Evolutionary conservation across 345 rosid genomes (phyloP), one percentile per base, ranked within the genome.

Genomic region (Acer campestre): DNA sequence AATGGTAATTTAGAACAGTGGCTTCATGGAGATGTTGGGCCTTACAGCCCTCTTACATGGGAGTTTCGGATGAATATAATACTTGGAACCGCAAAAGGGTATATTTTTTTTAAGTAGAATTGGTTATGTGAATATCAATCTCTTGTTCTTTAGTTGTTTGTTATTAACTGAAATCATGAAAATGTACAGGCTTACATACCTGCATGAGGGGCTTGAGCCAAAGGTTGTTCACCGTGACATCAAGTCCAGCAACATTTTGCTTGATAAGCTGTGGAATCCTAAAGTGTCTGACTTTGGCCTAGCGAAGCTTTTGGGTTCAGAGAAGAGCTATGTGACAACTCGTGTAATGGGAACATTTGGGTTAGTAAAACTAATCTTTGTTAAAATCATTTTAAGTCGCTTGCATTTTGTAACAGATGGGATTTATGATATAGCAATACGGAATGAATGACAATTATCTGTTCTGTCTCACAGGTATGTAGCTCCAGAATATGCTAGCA

Each of bases 271-370:
- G 78, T 94, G 98, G 97, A 94, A 89, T 85, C 75, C 97, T 0
- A 94, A 94, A 81, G 94, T 94, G 38, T 94, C 97, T 0, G 98
- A 94, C 58, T 94, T 94, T 84, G 98, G 98, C 76, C 74, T 94
- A 25, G 98, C 98, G 38, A 94, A 94, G 86, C 93, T 94, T 7
- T 85, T 94, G 75, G 95, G 95, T 25, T 91, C 98, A 0, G 98
- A 94, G 82, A 81, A 83, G 82, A 94, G 95, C 70, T 92, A 91
- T 40, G 97, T 94, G 81, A 92, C 97, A 10, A 94, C 98, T 73
- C 98, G 98, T 13, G 98, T 94, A 64, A 94, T 94, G 98, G 98
- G 98, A 75, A 92, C 98, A 51, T 94, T 94, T 61, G 98, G 98
- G 95, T 88, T 48, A 76, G 91, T 85, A 58, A 29, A 77, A 10